These are phyloP conservation scores for Mrakia hoshinonis DNA, from an alignment of 768 basidiomycete species.

Conservation along the genomic window DNA sequence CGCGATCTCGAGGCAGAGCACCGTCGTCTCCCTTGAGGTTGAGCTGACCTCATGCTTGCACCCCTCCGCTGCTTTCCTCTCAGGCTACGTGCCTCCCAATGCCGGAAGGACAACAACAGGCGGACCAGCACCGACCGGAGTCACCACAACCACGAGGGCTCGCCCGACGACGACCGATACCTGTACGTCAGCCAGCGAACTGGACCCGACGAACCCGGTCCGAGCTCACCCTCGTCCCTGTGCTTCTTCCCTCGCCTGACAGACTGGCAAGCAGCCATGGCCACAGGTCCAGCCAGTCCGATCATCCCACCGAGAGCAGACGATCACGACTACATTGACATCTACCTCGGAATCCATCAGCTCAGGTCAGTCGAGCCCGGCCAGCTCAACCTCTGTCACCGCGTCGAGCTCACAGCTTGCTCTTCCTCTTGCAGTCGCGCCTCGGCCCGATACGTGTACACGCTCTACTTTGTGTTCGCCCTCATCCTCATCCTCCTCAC, in stretches of 20 bases:
- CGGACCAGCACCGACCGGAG: too few species aligned
- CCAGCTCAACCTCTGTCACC: too few species aligned
- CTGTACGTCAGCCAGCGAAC: too few species aligned
- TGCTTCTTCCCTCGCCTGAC: background rate
- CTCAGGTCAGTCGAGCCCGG: constrained; percentile 35
- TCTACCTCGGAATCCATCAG: constrained; percentile 39
- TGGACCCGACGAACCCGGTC: too few species aligned
- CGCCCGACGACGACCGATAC: too few species aligned
- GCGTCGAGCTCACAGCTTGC: background rate
- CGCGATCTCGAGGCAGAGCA: too few species aligned
- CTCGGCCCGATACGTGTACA: constrained; percentile 40
- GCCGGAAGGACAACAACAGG: too few species aligned
- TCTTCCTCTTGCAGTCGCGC: constrained; percentile 32
- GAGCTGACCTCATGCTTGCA: too few species aligned
- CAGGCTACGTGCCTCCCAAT: too few species aligned
- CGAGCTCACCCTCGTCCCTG: background rate
- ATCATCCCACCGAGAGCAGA: constrained; percentile 36
- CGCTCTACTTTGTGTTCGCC: constrained; percentile 39
- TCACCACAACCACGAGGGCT: too few species aligned
- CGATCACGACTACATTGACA: constrained; percentile 37
- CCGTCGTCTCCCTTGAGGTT: too few species aligned
- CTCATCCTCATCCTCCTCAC: constrained; percentile 35
- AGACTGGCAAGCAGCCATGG: constrained; percentile 22
- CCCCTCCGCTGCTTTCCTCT: too few species aligned
- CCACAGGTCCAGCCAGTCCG: constrained; percentile 35